Base-by-base conservation (phyloP, 2,329 filamentous ascomycete species). In the Blastomyces parvus region DNA sequence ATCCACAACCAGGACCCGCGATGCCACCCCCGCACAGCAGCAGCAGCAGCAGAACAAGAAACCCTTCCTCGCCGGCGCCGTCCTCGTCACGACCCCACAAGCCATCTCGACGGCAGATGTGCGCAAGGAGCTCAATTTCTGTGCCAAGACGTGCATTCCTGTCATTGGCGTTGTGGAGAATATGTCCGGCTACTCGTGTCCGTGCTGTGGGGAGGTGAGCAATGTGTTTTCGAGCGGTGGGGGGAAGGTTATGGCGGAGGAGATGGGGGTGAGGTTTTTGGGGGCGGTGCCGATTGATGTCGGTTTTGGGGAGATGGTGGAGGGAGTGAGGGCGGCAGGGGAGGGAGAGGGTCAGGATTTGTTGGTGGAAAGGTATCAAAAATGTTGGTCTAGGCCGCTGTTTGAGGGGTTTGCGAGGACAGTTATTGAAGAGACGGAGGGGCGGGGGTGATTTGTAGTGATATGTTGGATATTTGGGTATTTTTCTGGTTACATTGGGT, bases 31-130 rank as follows among this genome's bases (percentile, higher is more conserved):
- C 19, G 3, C 57, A 17, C 44, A 25, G 19, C 56, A 42, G 19
- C 33, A 40, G 48, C 44, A 25, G 19, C 56, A 1, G 61, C 66
- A 2, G 67, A 70, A 65, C 25, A 61, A 68, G 22, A 63, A 53
- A 22, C 85, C 85, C 0, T 88, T 91, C 69, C 83, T 97, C 2
- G 84, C 88, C 0, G 94, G 93, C 9, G 93, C 94, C 0, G 91
- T 99, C 0, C 87, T 99, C 0, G 93, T 99, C 1, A 99, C 94
- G 2, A 99, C 94, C 0, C 94, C 94, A 0, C 94, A 99, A 74
- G 94, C 93, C 0, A 89, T 99, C 59, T 88, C 91, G 14, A 96
- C 93, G 36, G 89, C 91, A 0, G 94, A 99, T 73, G 94, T 99
- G 46, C 88, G 90, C 71, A 97, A 96, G 73, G 92, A 96, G 76